Conservation (phyloP, 2,329 filamentous ascomycete genomes). For the Magnaporthiopsis incrustans region DNA sequence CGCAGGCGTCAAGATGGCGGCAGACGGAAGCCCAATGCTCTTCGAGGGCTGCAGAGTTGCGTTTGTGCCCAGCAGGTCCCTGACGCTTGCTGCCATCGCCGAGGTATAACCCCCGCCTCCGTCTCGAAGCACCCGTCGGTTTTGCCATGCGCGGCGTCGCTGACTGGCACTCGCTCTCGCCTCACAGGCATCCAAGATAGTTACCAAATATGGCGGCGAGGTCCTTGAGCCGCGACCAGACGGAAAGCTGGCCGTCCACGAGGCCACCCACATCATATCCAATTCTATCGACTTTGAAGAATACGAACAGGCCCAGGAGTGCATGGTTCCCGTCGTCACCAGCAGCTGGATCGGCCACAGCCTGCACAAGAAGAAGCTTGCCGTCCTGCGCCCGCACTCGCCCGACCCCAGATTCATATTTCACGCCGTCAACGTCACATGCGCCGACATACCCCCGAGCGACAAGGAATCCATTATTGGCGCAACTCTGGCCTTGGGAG, state of each 20-base stretch:
- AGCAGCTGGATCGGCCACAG: constrained; percentile 72
- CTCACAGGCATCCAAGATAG: constrained; percentile 31
- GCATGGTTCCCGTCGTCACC: constrained; percentile 78
- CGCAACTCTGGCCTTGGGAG: constrained; percentile 82
- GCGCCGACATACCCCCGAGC: constrained; percentile 72
- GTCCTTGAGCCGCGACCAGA: constrained; percentile 39
- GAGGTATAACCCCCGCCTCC: constrained; percentile 23
- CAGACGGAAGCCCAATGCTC: background rate
- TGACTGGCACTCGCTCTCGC: constrained; percentile 1
- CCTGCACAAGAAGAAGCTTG: constrained; percentile 59
- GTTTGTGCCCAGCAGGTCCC: constrained; percentile 34
- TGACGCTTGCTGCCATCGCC: constrained; percentile 31
- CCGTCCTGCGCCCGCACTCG: constrained; percentile 75
- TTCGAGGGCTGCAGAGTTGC: constrained; percentile 29
- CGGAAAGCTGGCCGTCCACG: constrained; percentile 37
- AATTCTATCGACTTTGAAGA: constrained; percentile 87
- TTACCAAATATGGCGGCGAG: constrained; percentile 41
- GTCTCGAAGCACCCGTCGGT: background rate
- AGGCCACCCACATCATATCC: constrained; percentile 51
- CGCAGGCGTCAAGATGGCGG: background rate
- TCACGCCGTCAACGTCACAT: constrained; percentile 73
- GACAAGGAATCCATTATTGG: constrained; percentile 92
- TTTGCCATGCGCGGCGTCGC: background rate
- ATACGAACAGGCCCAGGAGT: constrained; percentile 64
- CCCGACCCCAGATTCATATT: constrained; percentile 90